These are phyloP conservation scores for Dactylellina cionopaga DNA, from an alignment of 2,329 filamentous ascomycete species.

Conservation along the genomic window DNA sequence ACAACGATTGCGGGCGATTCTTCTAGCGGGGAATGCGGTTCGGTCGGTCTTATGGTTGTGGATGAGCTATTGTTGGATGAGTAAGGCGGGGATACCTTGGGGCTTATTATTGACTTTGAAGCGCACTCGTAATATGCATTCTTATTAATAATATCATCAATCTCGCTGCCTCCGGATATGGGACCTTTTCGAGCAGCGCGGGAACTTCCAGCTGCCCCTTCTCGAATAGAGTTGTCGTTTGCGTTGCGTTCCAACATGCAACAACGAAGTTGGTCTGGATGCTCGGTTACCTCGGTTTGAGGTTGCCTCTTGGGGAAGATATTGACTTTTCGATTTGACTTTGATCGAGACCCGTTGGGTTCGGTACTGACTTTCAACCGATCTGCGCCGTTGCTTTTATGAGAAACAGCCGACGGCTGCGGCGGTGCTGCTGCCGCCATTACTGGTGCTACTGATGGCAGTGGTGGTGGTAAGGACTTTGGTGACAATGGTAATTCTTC, in stretches of 20 bases:
- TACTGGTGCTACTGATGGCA: neutral
- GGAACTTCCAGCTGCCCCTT: constrained; percentile 7
- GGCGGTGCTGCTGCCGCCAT: neutral
- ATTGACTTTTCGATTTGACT: constrained; percentile 31
- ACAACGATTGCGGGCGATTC: constrained; percentile 2
- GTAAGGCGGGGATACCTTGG: constrained; percentile 12
- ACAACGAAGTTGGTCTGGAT: constrained; percentile 9
- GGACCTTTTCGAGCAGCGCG: constrained; percentile 10
- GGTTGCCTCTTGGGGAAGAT: constrained; percentile 1
- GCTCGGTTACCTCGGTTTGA: neutral
- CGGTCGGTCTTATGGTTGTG: constrained; percentile 30
- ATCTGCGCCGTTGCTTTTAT: neutral
- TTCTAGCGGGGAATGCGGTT: neutral
- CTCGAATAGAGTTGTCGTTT: constrained; percentile 17
- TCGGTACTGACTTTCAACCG: constrained; percentile 1
- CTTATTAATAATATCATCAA: no score
- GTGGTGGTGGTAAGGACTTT: neutral
- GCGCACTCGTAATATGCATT: no score
- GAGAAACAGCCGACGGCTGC: neutral
- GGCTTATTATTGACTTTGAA: constrained; percentile 20
- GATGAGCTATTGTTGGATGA: constrained; percentile 28
- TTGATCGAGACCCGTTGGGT: constrained; percentile 8
- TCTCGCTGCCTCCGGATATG: neutral
- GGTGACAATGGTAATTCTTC: constrained; percentile 2
- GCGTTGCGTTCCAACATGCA: constrained; percentile 10